Evolutionary conservation across 345 rosid genomes (phyloP).

Genomic region (Abelmoschus esculentus): DNA sequence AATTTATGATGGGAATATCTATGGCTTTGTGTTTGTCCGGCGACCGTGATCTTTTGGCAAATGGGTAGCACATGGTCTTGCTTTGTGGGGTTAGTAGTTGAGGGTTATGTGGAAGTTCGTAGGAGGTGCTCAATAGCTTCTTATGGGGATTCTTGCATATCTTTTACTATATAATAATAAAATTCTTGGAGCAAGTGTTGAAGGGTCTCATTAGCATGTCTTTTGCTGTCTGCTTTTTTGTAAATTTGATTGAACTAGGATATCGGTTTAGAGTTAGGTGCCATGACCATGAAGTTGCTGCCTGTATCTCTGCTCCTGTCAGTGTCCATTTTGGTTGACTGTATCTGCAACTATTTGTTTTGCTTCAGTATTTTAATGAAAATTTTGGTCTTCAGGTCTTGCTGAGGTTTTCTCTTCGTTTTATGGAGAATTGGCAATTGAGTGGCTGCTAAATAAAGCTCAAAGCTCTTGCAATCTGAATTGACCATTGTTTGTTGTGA

Average conservation of each 20-base stretch:
- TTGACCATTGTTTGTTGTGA: too few species aligned
- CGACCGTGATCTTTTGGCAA: slow-evolving; percentile 2
- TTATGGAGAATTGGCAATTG: slow-evolving; percentile 9
- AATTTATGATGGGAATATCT: background rate
- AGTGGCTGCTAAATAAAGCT: slow-evolving; percentile 5
- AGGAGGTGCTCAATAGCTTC: background rate
- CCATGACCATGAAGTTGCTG: background rate
- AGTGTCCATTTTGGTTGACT: background rate
- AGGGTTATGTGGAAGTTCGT: slow-evolving; percentile 16
- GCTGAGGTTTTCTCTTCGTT: slow-evolving; percentile 11
- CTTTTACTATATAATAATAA: background rate
- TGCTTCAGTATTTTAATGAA: background rate
- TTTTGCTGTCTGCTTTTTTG: background rate
- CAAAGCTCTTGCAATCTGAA: slow-evolving; percentile 12
- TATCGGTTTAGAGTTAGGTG: background rate
- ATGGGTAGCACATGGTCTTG: slow-evolving; percentile 10
- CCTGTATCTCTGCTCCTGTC: background rate
- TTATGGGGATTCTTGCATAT: background rate
- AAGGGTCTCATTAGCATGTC: background rate
- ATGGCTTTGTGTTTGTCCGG: background rate
- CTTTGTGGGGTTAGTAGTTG: slow-evolving; percentile 7
- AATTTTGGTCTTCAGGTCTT: slow-evolving; percentile 10
- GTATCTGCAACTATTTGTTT: background rate
- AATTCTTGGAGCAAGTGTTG: background rate
- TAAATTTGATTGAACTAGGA: background rate